Base-by-base conservation (phyloP, 441 rosid genomes). In the Flueggea neowawraea region DNA sequence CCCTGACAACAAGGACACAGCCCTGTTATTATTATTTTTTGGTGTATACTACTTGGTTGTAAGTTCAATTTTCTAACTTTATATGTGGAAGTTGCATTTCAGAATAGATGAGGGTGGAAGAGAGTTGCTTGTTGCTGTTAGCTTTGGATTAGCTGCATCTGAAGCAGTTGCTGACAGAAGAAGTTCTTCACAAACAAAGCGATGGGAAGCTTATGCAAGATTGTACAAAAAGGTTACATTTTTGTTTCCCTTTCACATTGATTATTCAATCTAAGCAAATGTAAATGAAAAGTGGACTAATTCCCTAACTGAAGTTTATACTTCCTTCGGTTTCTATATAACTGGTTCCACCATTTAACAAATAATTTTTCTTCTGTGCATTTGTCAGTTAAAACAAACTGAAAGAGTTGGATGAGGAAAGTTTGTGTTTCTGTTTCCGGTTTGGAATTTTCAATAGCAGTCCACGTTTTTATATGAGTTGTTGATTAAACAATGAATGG, bases 111-210 rank as follows among this genome's bases (percentile, higher is more conserved):
- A 85, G 57, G 89, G 78, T 60, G 89, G 88, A 53, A 74, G 75
- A 65, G 91, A 88, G 73, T 71, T 88, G 75, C 86, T 88, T 61
- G 89, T 88, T 62, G 95, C 91, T 73, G 95, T 85, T 76, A 82
- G 88, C 77, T 88, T 84, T 80, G 88, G 76, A 62, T 65, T 83
- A 72, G 82, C 84, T 44, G 86, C 95, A 66, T 80, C 91, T 69
- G 89, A 88, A 75, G 88, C 85, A 22, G 91, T 88, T 16, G 89
- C 89, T 69, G 85, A 82, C 55, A 75, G 95, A 73, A 83, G 86
- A 79, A 82, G 84, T 66, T 80, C 89, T 72, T 82, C 72, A 67
- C 87, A 79, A 70, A 78, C 64, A 56, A 82, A 82, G 78, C 71
- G 84, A 54, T 88, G 95, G 95, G 95, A 88, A 67, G 84, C 84